Base-by-base conservation (phyloP, 306 rosid genomes). In the Ammopiptanthus mongolicus region DNA sequence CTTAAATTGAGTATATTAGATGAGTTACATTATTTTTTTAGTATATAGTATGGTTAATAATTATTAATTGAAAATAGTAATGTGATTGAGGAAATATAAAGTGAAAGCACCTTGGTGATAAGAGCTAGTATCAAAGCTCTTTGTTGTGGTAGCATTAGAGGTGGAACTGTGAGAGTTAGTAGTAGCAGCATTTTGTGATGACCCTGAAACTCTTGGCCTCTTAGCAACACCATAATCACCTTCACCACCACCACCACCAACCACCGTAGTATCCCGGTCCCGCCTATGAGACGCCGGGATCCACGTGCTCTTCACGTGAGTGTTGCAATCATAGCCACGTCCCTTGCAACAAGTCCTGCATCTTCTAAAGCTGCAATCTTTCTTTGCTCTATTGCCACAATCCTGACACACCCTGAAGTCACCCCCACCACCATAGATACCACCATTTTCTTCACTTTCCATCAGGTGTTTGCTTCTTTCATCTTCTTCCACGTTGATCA, bases 251-350 rank as follows among this genome's bases (percentile, higher is more conserved):
- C 48, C 79, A 4, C 70, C 86, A 3, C 60, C 70, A 48, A 18
- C 82, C 71, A 47, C 47, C 60, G 36, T 1, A 50, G 50, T 42
- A 69, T 77, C 78, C 46, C 91, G 84, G 21, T 84, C 87, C 4
- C 96, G 82, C 44, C 97, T 80, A 2, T 82, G 71, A 0, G 93
- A 22, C 0, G 89, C 92, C 0, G 93, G 86, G 2, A 87, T 80
- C 97, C 96, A 92, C 75, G 97, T 93, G 91, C 98, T 93, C 84
- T 70, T 93, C 78, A 90, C 81, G 81, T 90, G 98, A 69, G 96
- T 90, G 64, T 37, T 81, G 57, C 96, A 93, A 51, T 88, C 80
- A 69, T 74, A 81, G 29, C 92, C 95, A 36, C 95, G 91, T 31
- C 86, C 92, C 31, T 86, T 88, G 68, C 98, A 92, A 69, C 98